Percentiles rank a stretch among this genome's conserved stretches.
These are phyloP conservation scores for Microdochium bolleyi DNA, from an alignment of 2,329 filamentous ascomycete species.

Conservation along the genomic window DNA sequence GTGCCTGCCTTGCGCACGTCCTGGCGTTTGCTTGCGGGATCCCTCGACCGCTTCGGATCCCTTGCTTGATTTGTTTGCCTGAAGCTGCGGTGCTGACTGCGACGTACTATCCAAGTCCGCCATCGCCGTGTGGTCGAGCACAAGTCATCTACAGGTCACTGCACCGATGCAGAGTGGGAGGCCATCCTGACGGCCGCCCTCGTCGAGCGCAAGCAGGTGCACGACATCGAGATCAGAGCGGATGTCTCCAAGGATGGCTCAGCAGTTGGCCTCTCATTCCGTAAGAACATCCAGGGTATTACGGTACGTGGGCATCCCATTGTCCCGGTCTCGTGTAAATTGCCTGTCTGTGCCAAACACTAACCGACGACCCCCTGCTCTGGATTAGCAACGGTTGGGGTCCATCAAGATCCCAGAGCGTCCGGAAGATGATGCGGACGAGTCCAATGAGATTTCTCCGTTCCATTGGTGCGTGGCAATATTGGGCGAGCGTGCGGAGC, in stretches of 20 bases:
- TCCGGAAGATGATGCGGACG: conserved; percentile 28
- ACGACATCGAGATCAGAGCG: conserved; percentile 52
- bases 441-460: conserved; percentile 51
- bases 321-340: conserved; percentile 2
- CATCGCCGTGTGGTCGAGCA: conserved; percentile 46
- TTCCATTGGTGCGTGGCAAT: conserved; percentile 64
- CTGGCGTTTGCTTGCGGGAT: too few species aligned
- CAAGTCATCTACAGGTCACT: conserved; percentile 44
- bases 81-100: neutral
- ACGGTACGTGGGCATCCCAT: conserved; percentile 39
- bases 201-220: conserved; percentile 34
- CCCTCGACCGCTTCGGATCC: neutral
- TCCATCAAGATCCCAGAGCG: conserved; percentile 39
- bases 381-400: conserved; percentile 58
- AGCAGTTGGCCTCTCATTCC: conserved; percentile 53
- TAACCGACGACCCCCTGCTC: neutral
- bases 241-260: conserved; percentile 41
- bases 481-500: conserved; percentile 36
- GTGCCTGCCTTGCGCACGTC: neutral
- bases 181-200: conserved; percentile 50
- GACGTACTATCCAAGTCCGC: conserved; percentile 39
- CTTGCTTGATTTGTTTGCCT: neutral
- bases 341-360: neutral
- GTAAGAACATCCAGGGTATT: conserved; percentile 60
- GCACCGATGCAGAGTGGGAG: conserved; percentile 59